Conservation (phyloP, 345 rosid species). For the Triadica sebifera region DNA sequence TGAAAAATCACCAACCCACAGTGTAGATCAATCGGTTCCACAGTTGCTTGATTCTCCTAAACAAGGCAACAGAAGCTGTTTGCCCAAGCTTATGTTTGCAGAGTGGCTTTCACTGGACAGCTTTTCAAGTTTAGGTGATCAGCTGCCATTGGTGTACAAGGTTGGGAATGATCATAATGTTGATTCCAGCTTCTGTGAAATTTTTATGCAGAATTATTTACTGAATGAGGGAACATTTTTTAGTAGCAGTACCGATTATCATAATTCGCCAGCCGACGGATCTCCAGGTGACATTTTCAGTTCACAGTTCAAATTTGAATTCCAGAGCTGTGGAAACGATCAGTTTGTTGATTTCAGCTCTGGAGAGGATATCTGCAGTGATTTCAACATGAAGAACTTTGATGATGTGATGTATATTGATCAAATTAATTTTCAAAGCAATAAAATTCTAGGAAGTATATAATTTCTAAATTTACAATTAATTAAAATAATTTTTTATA, state of each 20-base stretch:
- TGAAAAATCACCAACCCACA: constrained; percentile 24
- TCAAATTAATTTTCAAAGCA: background rate
- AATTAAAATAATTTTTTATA: too few relatives aligned
- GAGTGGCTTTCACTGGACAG: constrained; percentile 61
- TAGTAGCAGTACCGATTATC: constrained; percentile 19
- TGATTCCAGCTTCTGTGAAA: constrained; percentile 28
- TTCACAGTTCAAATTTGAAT: constrained; percentile 48
- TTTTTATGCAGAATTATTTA: constrained; percentile 15
- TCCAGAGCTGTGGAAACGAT: constrained; percentile 43
- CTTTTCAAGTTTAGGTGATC: constrained; percentile 19
- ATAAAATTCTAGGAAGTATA: too few relatives aligned
- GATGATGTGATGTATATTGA: constrained; percentile 45
- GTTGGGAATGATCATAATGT: background rate
- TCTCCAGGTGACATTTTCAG: constrained; percentile 39
- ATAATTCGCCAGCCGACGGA: constrained; percentile 26
- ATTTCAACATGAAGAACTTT: constrained; percentile 34
- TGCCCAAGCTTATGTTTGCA: constrained; percentile 64
- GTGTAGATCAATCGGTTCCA: constrained; percentile 18
- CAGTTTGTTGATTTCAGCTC: constrained; percentile 33
- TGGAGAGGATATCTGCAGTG: constrained; percentile 37
- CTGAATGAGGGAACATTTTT: constrained; percentile 26
- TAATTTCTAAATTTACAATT: too few relatives aligned
- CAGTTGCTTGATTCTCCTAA: constrained; percentile 23
- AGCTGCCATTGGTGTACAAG: constrained; percentile 9
- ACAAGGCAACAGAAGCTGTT: constrained; percentile 15